Evolutionary conservation across 179 eudicot genomes (phyloP).

Genomic region (Silene coronaria): DNA sequence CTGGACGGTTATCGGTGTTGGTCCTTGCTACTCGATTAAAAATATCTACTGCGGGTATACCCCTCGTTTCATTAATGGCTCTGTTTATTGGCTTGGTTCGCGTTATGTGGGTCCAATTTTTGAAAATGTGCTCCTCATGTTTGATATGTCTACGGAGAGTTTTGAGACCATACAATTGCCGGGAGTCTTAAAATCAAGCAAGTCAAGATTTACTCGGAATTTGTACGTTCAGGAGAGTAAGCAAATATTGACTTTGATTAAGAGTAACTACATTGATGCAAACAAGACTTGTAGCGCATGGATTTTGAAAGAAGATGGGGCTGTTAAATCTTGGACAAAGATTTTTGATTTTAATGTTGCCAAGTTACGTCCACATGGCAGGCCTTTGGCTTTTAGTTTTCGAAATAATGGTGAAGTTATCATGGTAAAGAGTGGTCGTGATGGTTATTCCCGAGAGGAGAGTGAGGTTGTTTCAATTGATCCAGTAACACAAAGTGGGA

Average conservation of each 20-base stretch:
- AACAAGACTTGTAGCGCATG: not conserved
- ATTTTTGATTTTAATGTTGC: not conserved
- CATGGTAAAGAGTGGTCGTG: not conserved
- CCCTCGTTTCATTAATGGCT: not conserved
- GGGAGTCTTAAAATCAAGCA: not conserved
- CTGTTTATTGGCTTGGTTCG: not conserved
- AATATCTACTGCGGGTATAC: not conserved
- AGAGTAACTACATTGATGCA: not conserved
- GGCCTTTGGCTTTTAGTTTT: not conserved
- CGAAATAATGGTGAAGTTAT: not conserved
- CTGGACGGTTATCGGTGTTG: not conserved
- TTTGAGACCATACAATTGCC: conserved; percentile 5
- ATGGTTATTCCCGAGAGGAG: not conserved
- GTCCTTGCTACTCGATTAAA: not conserved
- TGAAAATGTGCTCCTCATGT: not conserved
- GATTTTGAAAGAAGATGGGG: conserved; percentile 5
- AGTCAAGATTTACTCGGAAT: too few relatives aligned
- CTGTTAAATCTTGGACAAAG: not conserved
- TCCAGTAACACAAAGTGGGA: not conserved
- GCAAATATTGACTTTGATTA: not conserved
- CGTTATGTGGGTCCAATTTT: not conserved
- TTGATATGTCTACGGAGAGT: not conserved
- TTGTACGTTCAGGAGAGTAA: not conserved
- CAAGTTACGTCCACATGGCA: too few relatives aligned
- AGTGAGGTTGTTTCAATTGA: not conserved